A percentile compares a stretch with the other conserved stretches of the same genome.
phyloP scores from a whole-genome alignment of 352 stramenopile genomes.

The Globisporangium heterothallicum region DNA sequence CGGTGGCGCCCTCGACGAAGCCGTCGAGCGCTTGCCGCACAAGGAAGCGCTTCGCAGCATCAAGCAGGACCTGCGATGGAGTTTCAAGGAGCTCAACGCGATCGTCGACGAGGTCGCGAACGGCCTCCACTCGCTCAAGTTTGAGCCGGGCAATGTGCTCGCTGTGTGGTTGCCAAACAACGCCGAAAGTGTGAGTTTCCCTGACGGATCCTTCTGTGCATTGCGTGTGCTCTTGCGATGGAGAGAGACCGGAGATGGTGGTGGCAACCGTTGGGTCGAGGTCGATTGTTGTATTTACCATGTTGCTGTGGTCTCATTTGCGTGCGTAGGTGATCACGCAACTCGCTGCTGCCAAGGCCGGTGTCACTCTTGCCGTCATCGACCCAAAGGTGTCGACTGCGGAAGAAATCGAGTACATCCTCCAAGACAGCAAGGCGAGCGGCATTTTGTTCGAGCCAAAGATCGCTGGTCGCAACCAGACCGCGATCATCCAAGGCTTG shows the following conservation, averaged over 20 bases:
- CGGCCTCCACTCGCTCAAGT: slow-evolving; percentile 69
- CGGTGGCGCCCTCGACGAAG: slow-evolving; percentile 63
- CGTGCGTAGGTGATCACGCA: slow-evolving; percentile 62
- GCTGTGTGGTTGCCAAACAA: slow-evolving; percentile 84
- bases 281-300: neutral
- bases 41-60: slow-evolving; percentile 83
- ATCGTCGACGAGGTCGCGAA: slow-evolving; percentile 74
- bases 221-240: neutral
- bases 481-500: slow-evolving; percentile 56
- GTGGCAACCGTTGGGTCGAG: too few species aligned
- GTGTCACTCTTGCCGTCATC: slow-evolving; percentile 79
- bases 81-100: slow-evolving; percentile 77
- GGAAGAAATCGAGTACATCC: slow-evolving; percentile 76
- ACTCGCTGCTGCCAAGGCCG: slow-evolving; percentile 76
- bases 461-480: slow-evolving; percentile 69
- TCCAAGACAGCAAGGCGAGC: slow-evolving; percentile 75
- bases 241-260: too few species aligned
- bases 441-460: slow-evolving; percentile 84
- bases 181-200: slow-evolving; percentile 54
- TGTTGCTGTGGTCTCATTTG: neutral
- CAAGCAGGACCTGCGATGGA: slow-evolving; percentile 82
- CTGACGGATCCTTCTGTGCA: neutral
- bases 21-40: slow-evolving; percentile 72
- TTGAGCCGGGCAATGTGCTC: slow-evolving; percentile 68
- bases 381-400: slow-evolving; percentile 64